Evolutionary conservation across 371 early-diverging fungal genomes (phyloP).

Genomic region (Rhizopus stolonifer): DNA sequence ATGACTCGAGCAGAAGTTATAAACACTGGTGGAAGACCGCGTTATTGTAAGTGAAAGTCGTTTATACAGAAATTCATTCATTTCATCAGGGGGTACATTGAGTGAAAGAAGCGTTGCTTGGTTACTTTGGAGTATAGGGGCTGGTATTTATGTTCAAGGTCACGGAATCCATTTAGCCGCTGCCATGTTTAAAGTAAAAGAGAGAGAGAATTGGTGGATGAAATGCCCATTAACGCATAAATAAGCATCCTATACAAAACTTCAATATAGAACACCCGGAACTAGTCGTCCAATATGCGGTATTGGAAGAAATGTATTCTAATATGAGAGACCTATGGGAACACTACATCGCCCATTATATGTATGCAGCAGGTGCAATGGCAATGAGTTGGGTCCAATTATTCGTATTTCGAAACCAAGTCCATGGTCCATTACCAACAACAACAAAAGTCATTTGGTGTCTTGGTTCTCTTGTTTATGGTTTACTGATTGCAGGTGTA

Average conservation of each 20-base stretch:
- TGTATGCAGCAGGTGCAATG: slow-evolving; percentile 59
- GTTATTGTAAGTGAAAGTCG: slow-evolving; percentile 26
- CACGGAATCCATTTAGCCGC: slow-evolving; percentile 50
- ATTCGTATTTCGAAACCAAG: slow-evolving; percentile 48
- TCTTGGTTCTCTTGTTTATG: slow-evolving; percentile 40
- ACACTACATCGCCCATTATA: slow-evolving; percentile 58
- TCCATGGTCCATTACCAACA: slow-evolving; percentile 29
- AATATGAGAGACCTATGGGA: slow-evolving; percentile 58
- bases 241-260: slow-evolving; percentile 47
- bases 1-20: slow-evolving; percentile 38
- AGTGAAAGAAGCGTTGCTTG: slow-evolving; percentile 36
- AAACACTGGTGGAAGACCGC: slow-evolving; percentile 21
- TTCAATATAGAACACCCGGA: slow-evolving; percentile 41
- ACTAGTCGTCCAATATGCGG: slow-evolving; percentile 35
- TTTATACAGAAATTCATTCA: not conserved
- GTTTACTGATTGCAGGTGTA: slow-evolving; percentile 33
- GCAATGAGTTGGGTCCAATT: slow-evolving; percentile 60
- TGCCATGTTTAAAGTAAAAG: slow-evolving; percentile 44
- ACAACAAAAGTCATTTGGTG: slow-evolving; percentile 30
- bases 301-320: slow-evolving; percentile 46
- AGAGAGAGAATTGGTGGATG: not conserved
- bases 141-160: slow-evolving; percentile 46
- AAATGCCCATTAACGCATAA: not conserved
- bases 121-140: slow-evolving; percentile 42
- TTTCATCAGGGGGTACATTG: slow-evolving; percentile 26